A percentile compares a stretch with the other conserved stretches of the same genome.
Conservation (phyloP, 306 rosid species). For the Trichosanthes cucumerina region DNA sequence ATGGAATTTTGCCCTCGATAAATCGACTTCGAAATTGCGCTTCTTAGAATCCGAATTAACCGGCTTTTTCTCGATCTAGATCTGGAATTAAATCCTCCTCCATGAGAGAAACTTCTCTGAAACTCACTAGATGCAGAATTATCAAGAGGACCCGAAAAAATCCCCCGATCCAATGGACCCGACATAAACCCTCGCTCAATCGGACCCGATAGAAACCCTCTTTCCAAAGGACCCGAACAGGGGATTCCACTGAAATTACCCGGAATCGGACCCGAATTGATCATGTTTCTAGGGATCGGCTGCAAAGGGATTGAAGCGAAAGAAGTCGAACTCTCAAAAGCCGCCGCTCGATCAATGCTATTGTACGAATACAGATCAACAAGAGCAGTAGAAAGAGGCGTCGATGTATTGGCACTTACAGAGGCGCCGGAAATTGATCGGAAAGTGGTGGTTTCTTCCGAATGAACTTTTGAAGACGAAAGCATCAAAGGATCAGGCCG, state of each 20-base stretch:
- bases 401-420: conserved; percentile 90
- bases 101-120: conserved; percentile 78
- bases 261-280: conserved; percentile 63
- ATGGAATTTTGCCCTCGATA: conserved; percentile 63
- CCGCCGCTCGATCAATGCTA: conserved; percentile 75
- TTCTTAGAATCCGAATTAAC: conserved; percentile 45
- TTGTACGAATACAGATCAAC: conserved; percentile 66
- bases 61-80: conserved; percentile 45
- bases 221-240: conserved; percentile 68
- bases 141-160: conserved; percentile 84
- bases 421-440: conserved; percentile 93
- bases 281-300: conserved; percentile 56
- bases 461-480: conserved; percentile 73
- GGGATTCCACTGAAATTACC: conserved; percentile 40
- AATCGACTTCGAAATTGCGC: conserved; percentile 66
- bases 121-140: conserved; percentile 48
- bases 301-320: conserved; percentile 92
- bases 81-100: conserved; percentile 42
- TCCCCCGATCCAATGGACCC: conserved; percentile 83
- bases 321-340: conserved; percentile 83
- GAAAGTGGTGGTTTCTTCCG: conserved; percentile 89
- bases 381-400: conserved; percentile 78
- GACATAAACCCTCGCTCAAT: conserved; percentile 97
- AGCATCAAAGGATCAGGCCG: conserved; percentile 71
- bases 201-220: conserved; percentile 92